Conservation (phyloP, 306 rosid genomes). For the Styphnolobium japonicum region DNA sequence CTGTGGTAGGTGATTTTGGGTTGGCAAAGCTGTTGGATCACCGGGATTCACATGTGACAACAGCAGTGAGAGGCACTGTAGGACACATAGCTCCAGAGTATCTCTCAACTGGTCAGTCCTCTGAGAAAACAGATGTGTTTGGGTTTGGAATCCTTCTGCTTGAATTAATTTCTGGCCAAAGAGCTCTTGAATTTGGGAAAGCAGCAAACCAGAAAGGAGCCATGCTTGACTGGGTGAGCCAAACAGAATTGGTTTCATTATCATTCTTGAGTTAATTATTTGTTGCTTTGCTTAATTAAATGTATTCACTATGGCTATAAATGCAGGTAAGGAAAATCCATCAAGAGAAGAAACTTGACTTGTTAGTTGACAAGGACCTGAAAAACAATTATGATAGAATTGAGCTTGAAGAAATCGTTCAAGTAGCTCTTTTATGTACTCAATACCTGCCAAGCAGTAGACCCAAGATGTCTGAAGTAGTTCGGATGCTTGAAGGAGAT, state of each 20-base stretch:
- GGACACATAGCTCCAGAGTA: conserved; percentile 99
- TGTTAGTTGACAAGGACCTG: conserved; percentile 78
- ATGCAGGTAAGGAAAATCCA: conserved; percentile 86
- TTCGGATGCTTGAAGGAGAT: conserved; percentile 97
- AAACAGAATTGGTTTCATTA: not conserved
- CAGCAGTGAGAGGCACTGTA: conserved; percentile 97
- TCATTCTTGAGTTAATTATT: not conserved
- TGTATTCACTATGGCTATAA: not conserved
- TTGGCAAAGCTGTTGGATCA: conserved; percentile 91
- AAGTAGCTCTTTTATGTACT: conserved; percentile 85
- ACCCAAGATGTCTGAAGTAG: conserved; percentile 96
- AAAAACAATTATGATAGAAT: conserved; percentile 64
- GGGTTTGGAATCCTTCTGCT: conserved; percentile 95
- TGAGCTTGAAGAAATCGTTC: conserved; percentile 88
- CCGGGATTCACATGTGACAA: conserved; percentile 88
- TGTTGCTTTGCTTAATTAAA: not conserved
- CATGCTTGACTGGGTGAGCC: conserved; percentile 91
- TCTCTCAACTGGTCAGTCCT: conserved; percentile 96
- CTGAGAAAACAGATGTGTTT: conserved; percentile 96
- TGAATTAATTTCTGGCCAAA: conserved; percentile 86
- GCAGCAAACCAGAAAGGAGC: conserved; percentile 89
- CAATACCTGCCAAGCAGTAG: conserved; percentile 77
- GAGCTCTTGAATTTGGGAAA: conserved; percentile 91
- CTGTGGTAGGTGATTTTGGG: conserved; percentile 98
- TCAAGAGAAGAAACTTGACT: conserved; percentile 80